Evolutionary conservation across 2,329 filamentous ascomycete species (phyloP), one percentile per base, ranked within the genome.

Genomic region (Fusarium pilosicola): DNA sequence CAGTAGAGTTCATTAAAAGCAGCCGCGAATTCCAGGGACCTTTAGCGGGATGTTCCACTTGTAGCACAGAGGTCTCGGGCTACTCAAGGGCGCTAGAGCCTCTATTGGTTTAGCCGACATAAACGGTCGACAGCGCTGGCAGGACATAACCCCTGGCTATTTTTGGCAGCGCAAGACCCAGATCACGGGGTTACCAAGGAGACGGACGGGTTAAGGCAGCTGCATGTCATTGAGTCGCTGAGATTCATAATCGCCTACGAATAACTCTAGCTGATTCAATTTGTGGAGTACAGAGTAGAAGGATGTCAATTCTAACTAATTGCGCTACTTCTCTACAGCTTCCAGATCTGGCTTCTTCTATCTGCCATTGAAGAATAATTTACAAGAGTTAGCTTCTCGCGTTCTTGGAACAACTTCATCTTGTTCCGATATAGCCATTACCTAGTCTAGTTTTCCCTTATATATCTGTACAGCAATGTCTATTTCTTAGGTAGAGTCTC

Each of bases 71-170:
- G 39, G 68, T 71, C 69, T 71, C 54, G 62, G 68, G 63, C 38
- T 48, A 56, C n/a, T 56, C 32, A 32, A 26, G 10, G 36, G 24
- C 71, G 52, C 71, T 74, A 74, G 59, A 74, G 24, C 38, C 46
- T 51, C 36, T 65, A 48, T 34, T n/a, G 46, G 71, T 45, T 68
- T 74, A 72, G 59, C 18, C 58, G 36, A 30, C 58, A 63, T 36
- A 22, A 71, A 71, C 62, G 62, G 68, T 38, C 42, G 56, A 17
- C 58, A 55, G 49, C 48, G 36, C 48, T 39, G 45, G 54, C 48
- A 60, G 45, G 45, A 54, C 46, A 65, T 61, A 64, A 54, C 71
- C 71, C 68, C 71, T 74, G 71, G 71, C 71, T 74, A 72, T 74
- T 62, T 74, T 65, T 68, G 67, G 70, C 49, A 49, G 42, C 20